A percentile compares a stretch with the other conserved stretches of the same genome.
These are phyloP conservation scores for Aspergillus homomorphus DNA, from an alignment of 495 filamentous ascomycete species.

Conservation along the genomic window DNA sequence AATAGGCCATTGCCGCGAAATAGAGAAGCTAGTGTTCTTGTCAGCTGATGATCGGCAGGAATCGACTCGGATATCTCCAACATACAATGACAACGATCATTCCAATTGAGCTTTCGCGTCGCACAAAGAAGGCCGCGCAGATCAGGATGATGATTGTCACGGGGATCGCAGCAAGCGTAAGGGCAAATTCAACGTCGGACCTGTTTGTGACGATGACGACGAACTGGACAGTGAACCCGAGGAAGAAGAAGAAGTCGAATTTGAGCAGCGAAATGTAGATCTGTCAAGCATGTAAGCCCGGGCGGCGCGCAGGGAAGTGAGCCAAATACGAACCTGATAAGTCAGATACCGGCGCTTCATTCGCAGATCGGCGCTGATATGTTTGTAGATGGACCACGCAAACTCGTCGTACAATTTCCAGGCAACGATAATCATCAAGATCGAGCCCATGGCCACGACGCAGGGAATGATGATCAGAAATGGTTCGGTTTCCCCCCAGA, in stretches of 20 bases:
- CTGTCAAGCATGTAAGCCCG: constrained; percentile 48
- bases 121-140: constrained; percentile 78
- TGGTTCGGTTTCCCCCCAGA: constrained; percentile 68
- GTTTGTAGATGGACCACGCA: constrained; percentile 98
- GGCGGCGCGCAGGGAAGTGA: not conserved
- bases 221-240: constrained; percentile 97
- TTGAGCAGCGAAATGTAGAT: constrained; percentile 97
- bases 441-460: constrained; percentile 71
- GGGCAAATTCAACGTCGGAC: constrained; percentile 68
- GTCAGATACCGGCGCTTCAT: constrained; percentile 96
- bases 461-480: constrained; percentile 83
- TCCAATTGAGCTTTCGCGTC: constrained; percentile 73
- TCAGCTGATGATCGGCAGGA: constrained; percentile 14
- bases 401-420: constrained; percentile 98
- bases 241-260: constrained; percentile 99
- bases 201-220: constrained; percentile 79
- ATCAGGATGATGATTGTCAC: constrained; percentile 85
- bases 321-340: constrained; percentile 70
- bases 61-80: constrained; percentile 4
- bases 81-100: constrained; percentile 72
- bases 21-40: constrained; percentile 59
- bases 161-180: constrained; percentile 86
- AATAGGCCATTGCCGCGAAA: constrained; percentile 88
- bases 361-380: constrained; percentile 93
- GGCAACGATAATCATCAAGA: constrained; percentile 70